Percentiles rank a stretch among this genome's conserved stretches.
phyloP scores from a whole-genome alignment of 2,329 filamentous ascomycete genomes.

The Aspergillus carbonarius region DNA sequence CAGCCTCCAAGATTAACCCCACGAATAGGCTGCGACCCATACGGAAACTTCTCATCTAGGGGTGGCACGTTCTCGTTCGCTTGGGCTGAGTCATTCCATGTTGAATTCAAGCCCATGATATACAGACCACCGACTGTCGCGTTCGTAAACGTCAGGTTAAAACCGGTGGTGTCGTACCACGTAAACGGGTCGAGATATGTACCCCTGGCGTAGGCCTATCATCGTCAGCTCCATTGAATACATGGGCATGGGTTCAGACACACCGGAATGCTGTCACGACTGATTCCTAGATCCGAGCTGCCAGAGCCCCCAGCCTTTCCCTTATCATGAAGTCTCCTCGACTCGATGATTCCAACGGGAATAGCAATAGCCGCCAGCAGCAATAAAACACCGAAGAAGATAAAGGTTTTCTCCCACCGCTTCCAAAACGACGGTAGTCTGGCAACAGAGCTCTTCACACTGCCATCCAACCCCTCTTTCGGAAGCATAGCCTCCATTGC shows the following conservation, averaged over 20 bases:
- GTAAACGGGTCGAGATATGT: slow-evolving; percentile 84
- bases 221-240: slow-evolving; percentile 12
- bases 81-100: slow-evolving; percentile 78
- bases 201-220: slow-evolving; percentile 60
- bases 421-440: slow-evolving; percentile 34
- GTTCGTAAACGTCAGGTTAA: slow-evolving; percentile 92
- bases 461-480: slow-evolving; percentile 43
- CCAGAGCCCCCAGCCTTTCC: slow-evolving; percentile 17
- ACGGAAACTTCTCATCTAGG: slow-evolving; percentile 74
- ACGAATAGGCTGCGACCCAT: slow-evolving; percentile 74
- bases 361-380: slow-evolving; percentile 66
- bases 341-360: slow-evolving; percentile 64
- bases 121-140: slow-evolving; percentile 81
- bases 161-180: slow-evolving; percentile 86
- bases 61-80: slow-evolving; percentile 80
- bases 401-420: slow-evolving; percentile 49
- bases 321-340: slow-evolving; percentile 56
- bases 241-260: slow-evolving; percentile 8
- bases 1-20: slow-evolving; percentile 94
- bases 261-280: slow-evolving; percentile 59
- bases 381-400: slow-evolving; percentile 55
- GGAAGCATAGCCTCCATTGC: slow-evolving; percentile 51
- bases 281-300: slow-evolving; percentile 54
- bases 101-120: slow-evolving; percentile 80
- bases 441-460: slow-evolving; percentile 25